Conservation (phyloP, 495 filamentous ascomycete species). For the Xylaria venustula region DNA sequence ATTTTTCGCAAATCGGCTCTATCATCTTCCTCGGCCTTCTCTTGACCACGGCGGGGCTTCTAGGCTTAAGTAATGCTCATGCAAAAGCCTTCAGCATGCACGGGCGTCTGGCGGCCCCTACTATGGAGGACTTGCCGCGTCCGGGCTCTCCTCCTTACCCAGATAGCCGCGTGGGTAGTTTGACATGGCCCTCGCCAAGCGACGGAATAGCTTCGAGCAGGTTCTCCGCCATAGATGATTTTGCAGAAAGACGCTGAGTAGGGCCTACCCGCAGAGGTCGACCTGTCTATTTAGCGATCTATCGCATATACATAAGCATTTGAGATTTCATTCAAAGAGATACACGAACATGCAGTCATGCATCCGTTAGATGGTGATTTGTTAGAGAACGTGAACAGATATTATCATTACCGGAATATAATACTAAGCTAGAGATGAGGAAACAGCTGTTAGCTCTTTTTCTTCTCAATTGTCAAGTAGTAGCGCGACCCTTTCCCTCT, state of each 20-base stretch:
- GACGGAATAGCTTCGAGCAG: constrained; percentile 3
- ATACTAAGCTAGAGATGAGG: too few relatives aligned
- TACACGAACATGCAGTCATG: too few relatives aligned
- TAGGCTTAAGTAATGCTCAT: constrained; percentile 52
- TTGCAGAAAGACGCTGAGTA: not conserved
- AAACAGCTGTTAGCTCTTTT: too few relatives aligned
- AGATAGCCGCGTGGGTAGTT: constrained; percentile 7
- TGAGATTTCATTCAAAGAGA: too few relatives aligned
- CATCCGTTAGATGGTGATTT: too few relatives aligned
- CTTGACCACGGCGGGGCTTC: constrained; percentile 45
- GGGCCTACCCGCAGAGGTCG: not conserved
- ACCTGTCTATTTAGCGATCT: not conserved
- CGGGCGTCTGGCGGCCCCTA: constrained; percentile 37
- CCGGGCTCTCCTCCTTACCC: constrained; percentile 11
- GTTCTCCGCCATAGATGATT: constrained; percentile 1
- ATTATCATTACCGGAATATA: too few relatives aligned
- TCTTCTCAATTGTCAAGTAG: too few relatives aligned
- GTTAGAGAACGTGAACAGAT: too few relatives aligned
- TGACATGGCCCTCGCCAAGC: constrained; percentile 7
- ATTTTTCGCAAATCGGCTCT: constrained; percentile 47
- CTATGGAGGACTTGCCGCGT: constrained; percentile 18
- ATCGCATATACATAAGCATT: too few relatives aligned
- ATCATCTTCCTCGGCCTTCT: constrained; percentile 50
- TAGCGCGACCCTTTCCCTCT: too few relatives aligned
- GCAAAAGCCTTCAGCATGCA: constrained; percentile 40